Evolutionary conservation across 73 alveolate species (phyloP).

Genomic region (Urostyla sp.): DNA sequence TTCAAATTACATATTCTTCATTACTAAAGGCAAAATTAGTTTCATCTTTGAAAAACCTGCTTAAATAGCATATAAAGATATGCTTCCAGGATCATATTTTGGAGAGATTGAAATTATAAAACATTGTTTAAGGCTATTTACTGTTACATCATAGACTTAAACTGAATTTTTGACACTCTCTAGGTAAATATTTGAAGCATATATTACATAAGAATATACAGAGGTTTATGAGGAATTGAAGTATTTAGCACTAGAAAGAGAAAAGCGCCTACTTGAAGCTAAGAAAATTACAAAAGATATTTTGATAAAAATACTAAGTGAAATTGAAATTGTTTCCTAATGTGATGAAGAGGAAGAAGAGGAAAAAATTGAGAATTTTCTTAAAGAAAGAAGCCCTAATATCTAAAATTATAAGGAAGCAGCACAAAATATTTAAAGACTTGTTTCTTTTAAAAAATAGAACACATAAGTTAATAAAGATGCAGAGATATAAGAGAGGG

Average conservation of each 20-base stretch:
- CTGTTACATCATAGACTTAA: slow-evolving; percentile 42
- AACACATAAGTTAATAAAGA: too few species aligned
- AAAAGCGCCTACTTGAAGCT: slow-evolving; percentile 37
- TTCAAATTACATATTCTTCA: slow-evolving; percentile 69
- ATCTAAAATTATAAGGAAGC: too few species aligned
- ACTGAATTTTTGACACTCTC: slow-evolving; percentile 59
- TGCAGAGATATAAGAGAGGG: too few species aligned
- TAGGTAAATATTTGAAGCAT: slow-evolving; percentile 44
- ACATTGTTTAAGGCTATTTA: slow-evolving; percentile 43
- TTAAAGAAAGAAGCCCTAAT: too few species aligned
- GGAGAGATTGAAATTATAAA: slow-evolving; percentile 72
- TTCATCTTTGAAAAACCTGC: slow-evolving; percentile 48
- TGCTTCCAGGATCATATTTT: slow-evolving; percentile 71
- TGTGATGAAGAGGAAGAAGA: too few species aligned
- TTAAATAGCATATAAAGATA: slow-evolving; percentile 60
- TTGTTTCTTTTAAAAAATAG: too few species aligned
- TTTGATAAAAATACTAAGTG: too few species aligned
- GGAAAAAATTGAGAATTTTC: too few species aligned
- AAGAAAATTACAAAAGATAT: slow-evolving; percentile 30
- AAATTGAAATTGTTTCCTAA: too few species aligned
- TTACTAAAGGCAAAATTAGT: slow-evolving; percentile 62
- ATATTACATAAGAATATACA: slow-evolving; percentile 50
- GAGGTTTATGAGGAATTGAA: slow-evolving; percentile 54
- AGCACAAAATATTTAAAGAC: too few species aligned
- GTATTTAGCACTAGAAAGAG: slow-evolving; percentile 56